Evolutionary conservation across 1,284 basidiomycete species (phyloP), one percentile per base, ranked within the genome.

Genomic region (Cryptococcus sp.): DNA sequence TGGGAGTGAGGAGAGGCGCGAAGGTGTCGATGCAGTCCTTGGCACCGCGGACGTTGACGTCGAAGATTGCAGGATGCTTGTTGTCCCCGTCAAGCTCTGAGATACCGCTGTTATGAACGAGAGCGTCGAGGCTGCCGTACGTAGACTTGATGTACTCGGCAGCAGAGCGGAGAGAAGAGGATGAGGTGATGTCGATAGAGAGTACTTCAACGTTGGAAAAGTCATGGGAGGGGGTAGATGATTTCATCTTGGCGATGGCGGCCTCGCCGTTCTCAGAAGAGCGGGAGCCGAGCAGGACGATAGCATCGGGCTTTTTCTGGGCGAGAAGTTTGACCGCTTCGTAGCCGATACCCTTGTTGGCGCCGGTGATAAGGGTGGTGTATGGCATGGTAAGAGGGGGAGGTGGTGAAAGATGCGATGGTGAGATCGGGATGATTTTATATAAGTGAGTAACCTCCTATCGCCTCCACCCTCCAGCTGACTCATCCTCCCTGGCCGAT

Each of bases 321-420:
- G 53, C 52, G 24, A 56, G 44, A 21, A 40, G 33, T 38, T 56
- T 56, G 40, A 56, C 53, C 3, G 53, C 50, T 43, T 56, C 53
- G 42, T 50, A 56, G 2, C 53, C 53, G 36, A 56, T 52, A 28
- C 53, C 53, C 33, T 48, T 48, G 43, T 56, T 56, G 22, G 35
- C 51, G 21, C 53, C 53, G 31, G 53, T 56, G 35, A 56, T 50
- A 19, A 56, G 53, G 38, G 52, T 39, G 37, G 46, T 45, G 50
- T 16, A 16, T 32, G n/a, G n/a, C n/a, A n/a, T n/a, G n/a, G n/a
- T n/a, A n/a, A n/a, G n/a, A n/a, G n/a, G n/a, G n/a, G n/a, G n/a
- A n/a, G n/a, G n/a, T n/a, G n/a, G n/a, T n/a, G n/a, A n/a, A n/a
- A n/a, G n/a, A n/a, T n/a, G n/a, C n/a, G n/a, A n/a, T n/a, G n/a